Base-by-base conservation (phyloP, 164 flowering plant genomes). In the Vitis amurensis region DNA sequence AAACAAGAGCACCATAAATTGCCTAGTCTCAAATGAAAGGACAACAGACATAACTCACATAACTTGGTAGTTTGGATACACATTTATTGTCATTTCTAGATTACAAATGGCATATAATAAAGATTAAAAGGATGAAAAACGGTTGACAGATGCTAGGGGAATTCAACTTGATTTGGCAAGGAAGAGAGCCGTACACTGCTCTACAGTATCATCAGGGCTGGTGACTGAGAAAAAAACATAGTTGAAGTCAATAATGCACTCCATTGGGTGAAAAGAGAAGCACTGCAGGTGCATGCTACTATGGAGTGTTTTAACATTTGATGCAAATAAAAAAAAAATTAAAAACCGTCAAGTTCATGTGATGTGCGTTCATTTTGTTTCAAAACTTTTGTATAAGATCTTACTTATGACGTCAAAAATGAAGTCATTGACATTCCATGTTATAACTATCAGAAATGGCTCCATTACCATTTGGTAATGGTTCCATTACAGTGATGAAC, bases 181-280 rank as follows among this genome's bases (percentile, higher is more conserved):
- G 80, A 92, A 94, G 67, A 94, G 81, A 68, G 79, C 79, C 52
- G 86, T 80, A 65, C 97, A 92, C 78, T 85, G 89, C 73, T 82
- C 74, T 58, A 73, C 55, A 50, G 97, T 91, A 70, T 91, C 98
- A 0, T 91, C 95, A 11, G 97, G 97, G 83, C 93, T 88, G 50
- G 91, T 89, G 16, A 94, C 98, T 94, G 97, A 67, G 19, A 68
- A 15, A 59, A 11, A 44, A 53, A 56, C 1, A 71, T 1, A 48
- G 57, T 67, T 31, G 44, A 44, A 10, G 11, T 7, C 55, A 72
- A 14, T 60, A 47, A n/a, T 1, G 55, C 48, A 48, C 30, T 5
- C 5, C 47, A 6, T 44, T 15, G 17, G 14, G 11, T 19, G 30
- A 3, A 58, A 55, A 4, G 31, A 14, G 17, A 63, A 27, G n/a